A percentile compares a stretch with the other conserved stretches of the same genome.
These are phyloP conservation scores for Amanita pseudoporphyria DNA, from an alignment of 768 basidiomycete genomes.

Conservation along the genomic window DNA sequence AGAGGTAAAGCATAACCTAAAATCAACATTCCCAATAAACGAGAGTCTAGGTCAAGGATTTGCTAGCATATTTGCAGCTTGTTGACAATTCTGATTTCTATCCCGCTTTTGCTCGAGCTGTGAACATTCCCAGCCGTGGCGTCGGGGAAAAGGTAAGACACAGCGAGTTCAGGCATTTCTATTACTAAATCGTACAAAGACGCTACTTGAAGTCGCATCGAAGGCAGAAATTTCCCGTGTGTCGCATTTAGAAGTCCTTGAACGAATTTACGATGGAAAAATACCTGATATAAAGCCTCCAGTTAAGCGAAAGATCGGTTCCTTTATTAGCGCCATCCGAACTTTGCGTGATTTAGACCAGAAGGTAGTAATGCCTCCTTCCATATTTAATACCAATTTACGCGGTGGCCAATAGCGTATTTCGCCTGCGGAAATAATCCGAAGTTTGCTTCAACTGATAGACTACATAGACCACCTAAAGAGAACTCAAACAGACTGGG, in stretches of 20 bases:
- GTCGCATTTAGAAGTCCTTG: constrained; percentile 48
- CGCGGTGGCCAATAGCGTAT: constrained; percentile 31
- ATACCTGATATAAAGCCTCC: constrained; percentile 58
- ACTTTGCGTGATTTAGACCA: constrained; percentile 42
- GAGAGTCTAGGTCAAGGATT: constrained; percentile 56
- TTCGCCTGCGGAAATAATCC: constrained; percentile 56
- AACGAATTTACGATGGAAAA: constrained; percentile 52
- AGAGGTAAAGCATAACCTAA: constrained; percentile 37
- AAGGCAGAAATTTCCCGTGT: constrained; percentile 42
- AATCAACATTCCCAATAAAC: neutral
- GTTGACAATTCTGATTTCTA: constrained; percentile 60
- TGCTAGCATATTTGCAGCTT: constrained; percentile 76
- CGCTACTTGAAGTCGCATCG: constrained; percentile 45
- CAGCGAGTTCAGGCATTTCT: neutral
- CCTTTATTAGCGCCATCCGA: constrained; percentile 51
- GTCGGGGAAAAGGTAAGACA: constrained; percentile 67
- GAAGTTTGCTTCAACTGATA: constrained; percentile 42
- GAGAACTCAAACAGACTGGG: constrained; percentile 65
- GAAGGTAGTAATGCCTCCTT: constrained; percentile 27
- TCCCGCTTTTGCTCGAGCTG: constrained; percentile 62
- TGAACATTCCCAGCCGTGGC: constrained; percentile 63
- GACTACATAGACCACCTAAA: constrained; percentile 61
- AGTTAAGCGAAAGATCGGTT: constrained; percentile 49
- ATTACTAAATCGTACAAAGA: constrained; percentile 26
- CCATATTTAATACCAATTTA: neutral